Evolutionary conservation across 805 yeast genomes (phyloP).

Genomic region (Candida palmyrensis): DNA sequence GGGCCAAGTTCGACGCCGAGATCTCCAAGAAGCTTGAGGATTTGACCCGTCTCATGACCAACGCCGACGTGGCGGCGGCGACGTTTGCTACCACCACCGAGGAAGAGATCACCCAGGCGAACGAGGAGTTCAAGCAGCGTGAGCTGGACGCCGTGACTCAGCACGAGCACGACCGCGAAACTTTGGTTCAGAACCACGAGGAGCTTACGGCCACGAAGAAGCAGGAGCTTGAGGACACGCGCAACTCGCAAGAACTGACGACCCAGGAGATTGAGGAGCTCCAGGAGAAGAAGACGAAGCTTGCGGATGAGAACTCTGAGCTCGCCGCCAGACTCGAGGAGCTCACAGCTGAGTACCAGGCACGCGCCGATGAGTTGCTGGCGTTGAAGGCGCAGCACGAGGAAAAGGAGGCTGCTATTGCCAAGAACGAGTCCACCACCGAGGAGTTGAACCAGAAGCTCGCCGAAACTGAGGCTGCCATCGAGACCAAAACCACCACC

Average conservation of each 20-base stretch:
- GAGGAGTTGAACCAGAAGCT: slow-evolving; percentile 38
- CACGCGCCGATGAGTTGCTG: slow-evolving; percentile 28
- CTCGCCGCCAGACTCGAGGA: slow-evolving; percentile 36
- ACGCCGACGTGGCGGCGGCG: slow-evolving; percentile 28
- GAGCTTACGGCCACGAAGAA: slow-evolving; percentile 41
- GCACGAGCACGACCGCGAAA: slow-evolving; percentile 42
- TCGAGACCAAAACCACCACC: slow-evolving; percentile 30
- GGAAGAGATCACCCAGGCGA: slow-evolving; percentile 41
- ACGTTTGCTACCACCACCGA: slow-evolving; percentile 37
- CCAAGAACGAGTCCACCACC: slow-evolving; percentile 27
- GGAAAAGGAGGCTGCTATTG: slow-evolving; percentile 23
- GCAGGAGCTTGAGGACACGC: slow-evolving; percentile 39
- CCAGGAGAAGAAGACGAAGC: slow-evolving; percentile 37
- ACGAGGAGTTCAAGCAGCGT: slow-evolving; percentile 38
- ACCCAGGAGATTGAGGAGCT: slow-evolving; percentile 41
- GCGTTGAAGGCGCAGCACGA: slow-evolving; percentile 27
- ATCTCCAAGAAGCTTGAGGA: slow-evolving; percentile 27
- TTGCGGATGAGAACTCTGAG: slow-evolving; percentile 35
- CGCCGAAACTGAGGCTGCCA: slow-evolving; percentile 28
- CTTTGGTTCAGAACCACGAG: slow-evolving; percentile 37
- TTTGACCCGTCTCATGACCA: slow-evolving; percentile 15
- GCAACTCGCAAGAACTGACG: slow-evolving; percentile 36
- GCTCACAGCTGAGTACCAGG: slow-evolving; percentile 37
- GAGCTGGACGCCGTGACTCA: slow-evolving; percentile 43
- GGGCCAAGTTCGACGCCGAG: slow-evolving; percentile 36